Conservation (phyloP, 2,329 filamentous ascomycete genomes). For the Pseudopithomyces chartarum region DNA sequence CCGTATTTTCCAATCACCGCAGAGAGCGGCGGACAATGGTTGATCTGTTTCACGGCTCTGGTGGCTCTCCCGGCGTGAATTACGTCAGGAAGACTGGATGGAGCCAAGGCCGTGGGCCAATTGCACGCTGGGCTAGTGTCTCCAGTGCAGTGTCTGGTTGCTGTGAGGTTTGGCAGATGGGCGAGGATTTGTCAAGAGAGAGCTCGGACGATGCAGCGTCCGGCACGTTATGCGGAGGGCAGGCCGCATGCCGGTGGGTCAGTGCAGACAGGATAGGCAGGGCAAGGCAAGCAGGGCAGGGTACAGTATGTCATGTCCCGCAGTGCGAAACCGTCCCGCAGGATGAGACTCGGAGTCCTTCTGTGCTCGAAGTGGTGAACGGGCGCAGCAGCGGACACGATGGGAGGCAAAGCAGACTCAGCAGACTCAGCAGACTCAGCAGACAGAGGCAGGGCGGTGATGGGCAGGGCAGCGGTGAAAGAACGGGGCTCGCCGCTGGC, state of each 20-base stretch:
- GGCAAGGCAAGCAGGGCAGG: conserved; percentile 14
- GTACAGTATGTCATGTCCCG: not conserved
- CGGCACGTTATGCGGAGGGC: conserved; percentile 19
- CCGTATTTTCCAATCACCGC: no score
- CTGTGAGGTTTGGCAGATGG: no score
- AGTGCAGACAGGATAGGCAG: conserved; percentile 5
- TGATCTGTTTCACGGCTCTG: no score
- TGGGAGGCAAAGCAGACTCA: no score
- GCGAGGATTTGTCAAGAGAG: conserved; percentile 19
- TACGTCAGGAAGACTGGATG: not conserved
- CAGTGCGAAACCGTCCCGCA: conserved; percentile 3
- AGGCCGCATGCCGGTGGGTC: no score
- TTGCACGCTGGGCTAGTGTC: no score
- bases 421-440: not conserved
- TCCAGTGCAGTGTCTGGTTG: no score
- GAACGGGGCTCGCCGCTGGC: not conserved
- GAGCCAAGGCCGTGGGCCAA: no score
- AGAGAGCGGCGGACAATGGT: no score
- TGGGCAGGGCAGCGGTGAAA: not conserved
- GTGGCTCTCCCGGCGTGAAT: not conserved
- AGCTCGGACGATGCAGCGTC: conserved; percentile 4
- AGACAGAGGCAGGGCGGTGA: not conserved
- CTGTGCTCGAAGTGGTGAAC: not conserved
- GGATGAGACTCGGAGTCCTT: conserved; percentile 7
- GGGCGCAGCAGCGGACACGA: not conserved